These are phyloP conservation scores for Blakeslea trispora DNA, from an alignment of 371 early-diverging fungal species.

Conservation along the genomic window DNA sequence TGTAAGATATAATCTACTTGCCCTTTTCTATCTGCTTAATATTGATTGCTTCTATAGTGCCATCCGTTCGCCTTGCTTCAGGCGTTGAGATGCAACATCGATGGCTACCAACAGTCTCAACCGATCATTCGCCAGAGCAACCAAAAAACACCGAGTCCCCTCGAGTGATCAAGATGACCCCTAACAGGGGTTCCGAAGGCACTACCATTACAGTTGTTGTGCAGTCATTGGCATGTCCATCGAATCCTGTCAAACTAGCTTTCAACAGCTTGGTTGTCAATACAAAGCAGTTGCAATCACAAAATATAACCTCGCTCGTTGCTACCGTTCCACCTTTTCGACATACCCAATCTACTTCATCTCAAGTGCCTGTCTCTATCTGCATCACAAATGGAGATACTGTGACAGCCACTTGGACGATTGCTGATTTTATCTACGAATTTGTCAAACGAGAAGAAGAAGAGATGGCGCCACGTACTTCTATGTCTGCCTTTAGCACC, in stretches of 20 bases:
- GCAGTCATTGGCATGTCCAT: constrained; percentile 14
- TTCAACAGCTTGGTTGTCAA: constrained; percentile 37
- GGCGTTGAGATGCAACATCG: constrained; percentile 28
- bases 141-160: constrained; percentile 9
- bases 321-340: constrained; percentile 29
- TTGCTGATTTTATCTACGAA: constrained; percentile 34
- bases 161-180: constrained; percentile 16
- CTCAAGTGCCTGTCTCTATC: constrained; percentile 29
- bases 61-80: constrained; percentile 26
- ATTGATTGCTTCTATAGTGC: constrained; percentile 11
- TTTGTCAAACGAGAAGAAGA: neutral
- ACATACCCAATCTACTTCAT: constrained; percentile 9
- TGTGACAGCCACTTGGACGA: constrained; percentile 30
- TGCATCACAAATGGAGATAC: constrained; percentile 29
- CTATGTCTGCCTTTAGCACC: constrained; percentile 2
- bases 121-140: constrained; percentile 1
- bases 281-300: constrained; percentile 35
- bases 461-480: constrained; percentile 4
- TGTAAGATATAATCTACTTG: constrained; percentile 10
- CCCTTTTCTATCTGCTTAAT: neutral
- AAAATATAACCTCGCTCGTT: constrained; percentile 30
- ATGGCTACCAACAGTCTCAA: constrained; percentile 14
- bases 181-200: constrained; percentile 15
- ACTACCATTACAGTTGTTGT: constrained; percentile 18
- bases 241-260: constrained; percentile 28